Base-by-base conservation (phyloP, 306 rosid species). In the Pueraria montana region DNA sequence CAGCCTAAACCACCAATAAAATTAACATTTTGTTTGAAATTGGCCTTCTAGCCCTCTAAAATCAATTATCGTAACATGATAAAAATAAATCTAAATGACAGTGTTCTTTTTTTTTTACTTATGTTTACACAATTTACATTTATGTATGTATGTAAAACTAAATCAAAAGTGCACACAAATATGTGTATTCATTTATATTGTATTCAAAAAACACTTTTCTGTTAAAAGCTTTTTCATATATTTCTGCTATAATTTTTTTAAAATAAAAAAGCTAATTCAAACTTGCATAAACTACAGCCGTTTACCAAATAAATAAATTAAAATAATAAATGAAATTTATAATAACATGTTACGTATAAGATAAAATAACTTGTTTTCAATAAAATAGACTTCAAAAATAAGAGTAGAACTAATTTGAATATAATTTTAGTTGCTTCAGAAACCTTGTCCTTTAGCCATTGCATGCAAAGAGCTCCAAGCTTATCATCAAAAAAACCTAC, bases 391-490 rank as follows among this genome's bases (percentile, higher is more conserved):
- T 55, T 48, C 1, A 68, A 77, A 84, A n/a, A 69, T 55, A 72
- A 52, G 73, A 75, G 53, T 52, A 52, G 61, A 12, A 56, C 72
- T 36, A 24, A 79, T 70, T 21, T 38, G 53, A 73, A 59, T 9
- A 61, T 46, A 83, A 58, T 16, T 72, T 71, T 14, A 24, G 21
- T 80, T 42, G 70, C 78, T 74, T 74, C 48, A 79, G 88, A 76
- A 62, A 96, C 98, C 98, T 93, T 93, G 85, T 96, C 99, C 82
- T 96, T 94, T 45, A 96, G 87, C 99, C 99, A 93, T 85, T 96
- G 99, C 98, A 96, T 92, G 91, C 98, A 96, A 75, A 96, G 98
- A 48, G 97, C 87, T 52, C 98, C 99, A 43, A 96, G 99, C 94
- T 96, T 94, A 77, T 93, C 97, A 87, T 96, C 96, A 74, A 96